Base-by-base conservation (phyloP, 208 protist species). In the Leptomonas pyrrhocoris region DNA sequence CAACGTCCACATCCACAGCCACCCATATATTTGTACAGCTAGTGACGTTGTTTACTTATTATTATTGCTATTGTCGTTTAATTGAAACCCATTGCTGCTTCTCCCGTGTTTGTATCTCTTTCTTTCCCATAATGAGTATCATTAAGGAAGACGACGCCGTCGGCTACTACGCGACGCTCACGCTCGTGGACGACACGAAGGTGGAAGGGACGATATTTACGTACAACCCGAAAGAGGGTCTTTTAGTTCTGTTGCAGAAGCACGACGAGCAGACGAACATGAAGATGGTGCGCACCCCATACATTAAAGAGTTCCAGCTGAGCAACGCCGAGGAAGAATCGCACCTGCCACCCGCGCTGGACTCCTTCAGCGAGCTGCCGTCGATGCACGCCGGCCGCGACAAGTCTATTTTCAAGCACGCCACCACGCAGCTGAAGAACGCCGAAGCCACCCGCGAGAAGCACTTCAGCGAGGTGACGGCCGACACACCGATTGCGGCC, bases 351-450 rank as follows among this genome's bases (percentile, higher is more conserved):
- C 63, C 68, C 0, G 75, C 80, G 34, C 64, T 96, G 25, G 87
- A 88, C 49, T 60, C 73, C 18, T 93, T 84, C 74, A 74, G 53
- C 45, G 58, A 61, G 40, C 73, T 96, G 21, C 92, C 92, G 3
- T 90, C 92, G 13, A 94, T 96, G 89, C 83, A 90, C 56, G 80
- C 83, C n/a, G 89, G 81, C 11, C 81, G 82, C n/a, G 86, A 85
- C 59, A 89, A 93, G 67, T 93, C 91, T 31, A 88, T 96, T 36
- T 89, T 93, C 48, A 94, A 94, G 68, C 75, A 91, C 38, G 86
- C 84, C 21, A 93, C 72, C 31, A 79, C 73, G 25, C 76, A 93
- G 61, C 73, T 96, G n/a, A 91, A 92, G 56, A 62, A 83, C 31
- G 86, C 85, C 13, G 75, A 90, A 61, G 60, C 68, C 5, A 68